A percentile compares a stretch with the other conserved stretches of the same genome.
phyloP scores from a whole-genome alignment of 441 rosid genomes.

The Aquilaria agallochum region DNA sequence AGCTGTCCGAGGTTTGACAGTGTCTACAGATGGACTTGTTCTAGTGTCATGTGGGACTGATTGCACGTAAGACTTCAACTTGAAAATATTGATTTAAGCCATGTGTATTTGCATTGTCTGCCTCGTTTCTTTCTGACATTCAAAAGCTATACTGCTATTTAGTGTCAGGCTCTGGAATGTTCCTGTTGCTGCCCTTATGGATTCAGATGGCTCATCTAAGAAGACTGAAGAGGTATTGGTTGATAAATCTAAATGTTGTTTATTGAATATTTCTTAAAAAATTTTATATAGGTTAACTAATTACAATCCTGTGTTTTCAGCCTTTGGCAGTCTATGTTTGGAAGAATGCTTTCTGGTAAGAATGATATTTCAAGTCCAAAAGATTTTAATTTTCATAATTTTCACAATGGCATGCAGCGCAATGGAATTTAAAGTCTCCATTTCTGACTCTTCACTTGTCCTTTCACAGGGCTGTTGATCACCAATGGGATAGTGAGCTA shows the following conservation, averaged over 20 bases:
- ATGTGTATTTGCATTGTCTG: conserved; percentile 1
- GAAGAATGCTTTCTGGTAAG: conserved; percentile 86
- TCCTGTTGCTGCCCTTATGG: conserved; percentile 58
- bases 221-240: conserved; percentile 44
- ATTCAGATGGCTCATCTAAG: conserved; percentile 38
- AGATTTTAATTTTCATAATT: background rate
- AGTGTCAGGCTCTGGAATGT: conserved; percentile 97
- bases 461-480: conserved; percentile 80
- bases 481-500: conserved; percentile 85
- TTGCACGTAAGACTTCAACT: conserved; percentile 60
- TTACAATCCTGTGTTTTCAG: conserved; percentile 34
- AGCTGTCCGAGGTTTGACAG: conserved; percentile 84
- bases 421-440: background rate
- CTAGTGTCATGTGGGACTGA: conserved; percentile 90
- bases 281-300: conserved; percentile 2
- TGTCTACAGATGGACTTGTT: conserved; percentile 73
- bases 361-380: conserved; percentile 7
- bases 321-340: conserved; percentile 66
- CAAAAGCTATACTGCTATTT: conserved; percentile 11
- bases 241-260: no score
- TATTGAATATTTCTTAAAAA: background rate
- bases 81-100: background rate
- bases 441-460: background rate
- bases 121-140: background rate
- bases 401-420: background rate